Base-by-base conservation (phyloP, 768 basidiomycete genomes). In the Chlorophyllum brunneum region DNA sequence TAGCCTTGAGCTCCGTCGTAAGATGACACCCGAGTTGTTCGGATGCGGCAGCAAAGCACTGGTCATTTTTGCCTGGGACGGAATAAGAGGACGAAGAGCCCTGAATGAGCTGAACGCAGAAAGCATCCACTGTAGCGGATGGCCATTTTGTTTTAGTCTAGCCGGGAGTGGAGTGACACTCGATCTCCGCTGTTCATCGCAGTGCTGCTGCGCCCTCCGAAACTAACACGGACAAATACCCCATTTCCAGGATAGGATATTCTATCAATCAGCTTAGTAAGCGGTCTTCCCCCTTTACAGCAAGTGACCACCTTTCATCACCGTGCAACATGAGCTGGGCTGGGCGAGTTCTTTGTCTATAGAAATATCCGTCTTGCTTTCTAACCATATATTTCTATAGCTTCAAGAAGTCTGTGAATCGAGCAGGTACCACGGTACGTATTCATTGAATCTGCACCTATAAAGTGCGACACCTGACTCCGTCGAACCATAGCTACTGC, bases 321-420 rank as follows among this genome's bases (percentile, higher is more conserved):
- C 26, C 33, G 13, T 9, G 30, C 44, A 61, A 44, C 54, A 79
- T 81, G 80, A 81, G 80, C 56, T 81, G 80, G 80, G 72, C 75
- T 61, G 80, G 80, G 80, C 81, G 60, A 33, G 68, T 15, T 13
- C 20, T 8, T 4, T 38, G 30, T 33, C 38, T 24, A 4, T 1
- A 23, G 3, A 4, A 40, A 30, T 30, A 38, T 23, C 3, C 2
- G 22, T 9, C 38, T 34, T 48, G 26, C 24, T 22, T 48, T 20
- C 56, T 57, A 20, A 56, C 54, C 23, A 36, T 46, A 23, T n/a
- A 30, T 10, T 24, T 9, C 10, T 44, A 7, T 63, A 92, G 94
- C 58, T 86, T 97, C 76, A 95, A 95, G 77, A 97, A 97, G 74
- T 85, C 90, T 3, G 78, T 95, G 45, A 93, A 90, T 70, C 80